Base-by-base conservation (phyloP, 1,284 basidiomycete species). In the Neolentinus lepideus region DNA sequence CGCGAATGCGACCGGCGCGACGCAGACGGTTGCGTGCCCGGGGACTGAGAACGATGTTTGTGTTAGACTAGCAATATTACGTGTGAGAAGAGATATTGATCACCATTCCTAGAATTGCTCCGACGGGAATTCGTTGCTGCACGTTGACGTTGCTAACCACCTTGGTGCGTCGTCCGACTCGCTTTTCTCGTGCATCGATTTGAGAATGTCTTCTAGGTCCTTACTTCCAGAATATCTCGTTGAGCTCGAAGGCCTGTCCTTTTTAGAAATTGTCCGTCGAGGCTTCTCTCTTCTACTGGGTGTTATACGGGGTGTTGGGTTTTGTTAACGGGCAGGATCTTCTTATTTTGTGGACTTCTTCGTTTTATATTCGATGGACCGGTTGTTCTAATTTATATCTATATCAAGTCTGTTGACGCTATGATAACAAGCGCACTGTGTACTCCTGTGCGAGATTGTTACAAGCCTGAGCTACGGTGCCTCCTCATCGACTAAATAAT, bases 21-120 rank as follows among this genome's bases (percentile, higher is more conserved):
- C 65, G 9, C 63, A 58, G 1, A 57, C 62, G 24, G 54, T 63
- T 19, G 51, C 51, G 0, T 70, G 68, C 54, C 61, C 64, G 1
- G 68, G 67, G 4, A 64, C 67, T 58, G 69, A 69, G 60, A 69
- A 69, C 58, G 38, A 60, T 33, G 54, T 55, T 8, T 8, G 25
- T 22, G n/a, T n/a, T 26, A 22, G 19, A 48, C 53, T 22, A 21
- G n/a, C n/a, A n/a, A n/a, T n/a, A n/a, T n/a, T n/a, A n/a, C n/a
- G n/a, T n/a, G n/a, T n/a, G n/a, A n/a, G n/a, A n/a, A n/a, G n/a
- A n/a, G n/a, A n/a, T n/a, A n/a, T 35, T 36, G 21, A 19, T 35
- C 9, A 12, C 10, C 16, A n/a, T 52, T 12, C 6, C 16, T 29
- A 55, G 52, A 54, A 63, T 51, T 68, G 66, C 55, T 52, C 57